Evolutionary conservation across 768 basidiomycete species (phyloP), one percentile per base, ranked within the genome.

Genomic region (Rhodotorula toruloides): DNA sequence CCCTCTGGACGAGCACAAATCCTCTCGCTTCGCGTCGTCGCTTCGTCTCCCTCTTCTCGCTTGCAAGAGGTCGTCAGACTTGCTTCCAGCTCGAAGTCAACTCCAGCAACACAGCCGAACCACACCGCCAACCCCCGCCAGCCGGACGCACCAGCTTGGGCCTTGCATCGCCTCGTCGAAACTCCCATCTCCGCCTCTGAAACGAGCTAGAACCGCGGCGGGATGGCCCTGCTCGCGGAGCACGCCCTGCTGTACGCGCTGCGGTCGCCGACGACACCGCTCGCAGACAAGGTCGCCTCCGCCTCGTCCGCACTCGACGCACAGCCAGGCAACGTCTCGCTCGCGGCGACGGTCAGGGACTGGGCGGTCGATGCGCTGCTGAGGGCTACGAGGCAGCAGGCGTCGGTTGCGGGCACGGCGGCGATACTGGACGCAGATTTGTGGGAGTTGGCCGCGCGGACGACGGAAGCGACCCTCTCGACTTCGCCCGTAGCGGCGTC

Each of bases 241-340:
- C 68, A 64, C 55, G 49, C 42, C 49, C 34, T 69, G 57, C 59
- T 70, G 31, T 70, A 58, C 44, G 25, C 57, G 2, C 61, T 70
- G 21, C 61, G 68, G 37, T 59, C 56, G 8, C 64, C 68, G 0
- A 65, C 64, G 6, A 65, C 68, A 7, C 64, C 64, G 22, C 61
- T 66, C 48, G 27, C 19, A 22, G 59, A 58, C 59, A 65, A 66
- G 48, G 50, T 62, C 5, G 37, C 29, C 2, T 52, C 34, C 0
- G 66, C 66, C 1, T 5, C 16, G 21, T 40, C 60, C 39, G 39
- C 57, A 36, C 61, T 63, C 61, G 53, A 54, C 31, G n/a, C 37
- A 6, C 29, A 27, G 16, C 34, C 61, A 8, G 32, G 52, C 10
- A 59, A 61, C 12, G 8, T 31, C 13, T 36, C 56, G 12, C 61